phyloP scores from a whole-genome alignment of 1,284 basidiomycete genomes.

The Heterobasidion occidentale region DNA sequence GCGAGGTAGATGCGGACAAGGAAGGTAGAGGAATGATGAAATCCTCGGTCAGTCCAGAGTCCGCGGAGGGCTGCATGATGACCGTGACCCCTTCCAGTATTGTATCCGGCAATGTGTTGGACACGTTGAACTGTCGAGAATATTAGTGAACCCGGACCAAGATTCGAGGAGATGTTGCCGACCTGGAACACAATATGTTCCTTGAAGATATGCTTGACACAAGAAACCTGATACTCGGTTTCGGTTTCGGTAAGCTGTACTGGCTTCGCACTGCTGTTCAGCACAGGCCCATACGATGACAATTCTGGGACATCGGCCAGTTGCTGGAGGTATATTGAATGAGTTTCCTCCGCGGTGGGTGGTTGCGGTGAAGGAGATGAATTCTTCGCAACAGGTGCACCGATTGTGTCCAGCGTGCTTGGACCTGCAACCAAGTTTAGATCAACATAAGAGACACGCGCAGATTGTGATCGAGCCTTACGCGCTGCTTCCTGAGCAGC shows the following conservation, averaged over 20 bases:
- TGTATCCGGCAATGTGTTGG: constrained; percentile 98
- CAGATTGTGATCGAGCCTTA: constrained; percentile 29
- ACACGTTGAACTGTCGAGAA: constrained; percentile 80
- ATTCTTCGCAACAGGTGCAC: constrained; percentile 58
- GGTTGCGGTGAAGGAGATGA: constrained; percentile 57
- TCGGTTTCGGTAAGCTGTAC: constrained; percentile 91
- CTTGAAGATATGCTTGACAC: constrained; percentile 95
- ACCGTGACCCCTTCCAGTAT: constrained; percentile 96
- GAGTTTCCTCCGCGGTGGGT: constrained; percentile 73
- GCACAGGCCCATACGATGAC: constrained; percentile 76
- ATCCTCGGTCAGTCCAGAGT: constrained; percentile 81
- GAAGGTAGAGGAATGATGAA: constrained; percentile 87
- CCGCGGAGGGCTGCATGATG: constrained; percentile 77
- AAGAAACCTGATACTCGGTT: constrained; percentile 96
- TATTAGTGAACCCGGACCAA: constrained; percentile 1
- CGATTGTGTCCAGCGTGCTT: constrained; percentile 76
- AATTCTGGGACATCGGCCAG: constrained; percentile 86
- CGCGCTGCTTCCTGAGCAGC: constrained; percentile 81
- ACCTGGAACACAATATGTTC: constrained; percentile 97
- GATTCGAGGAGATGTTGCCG: constrained; percentile 11
- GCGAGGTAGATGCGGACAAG: constrained; percentile 63
- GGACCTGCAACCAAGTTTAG: constrained; percentile 44
- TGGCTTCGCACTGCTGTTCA: constrained; percentile 82
- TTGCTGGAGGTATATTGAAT: constrained; percentile 83
- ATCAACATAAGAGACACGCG: constrained; percentile 3